Percentiles rank a stretch among this genome's conserved stretches.
These are phyloP conservation scores for Metarhizium sp. DNA, from an alignment of 2,329 filamentous ascomycete species.

Conservation along the genomic window DNA sequence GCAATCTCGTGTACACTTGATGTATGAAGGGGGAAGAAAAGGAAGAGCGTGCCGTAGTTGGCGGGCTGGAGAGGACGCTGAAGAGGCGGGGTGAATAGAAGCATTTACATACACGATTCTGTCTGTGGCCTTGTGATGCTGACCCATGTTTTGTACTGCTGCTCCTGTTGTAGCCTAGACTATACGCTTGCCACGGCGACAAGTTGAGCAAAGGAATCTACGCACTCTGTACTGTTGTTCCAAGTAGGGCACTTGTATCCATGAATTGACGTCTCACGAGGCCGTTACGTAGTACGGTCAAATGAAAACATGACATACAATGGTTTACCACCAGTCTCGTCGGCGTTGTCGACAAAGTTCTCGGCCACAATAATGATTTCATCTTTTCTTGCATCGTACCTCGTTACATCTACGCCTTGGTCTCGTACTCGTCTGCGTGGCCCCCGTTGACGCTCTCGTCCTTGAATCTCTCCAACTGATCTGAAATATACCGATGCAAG, in stretches of 20 bases:
- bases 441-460: conserved; percentile 16
- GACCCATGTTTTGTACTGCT: neutral
- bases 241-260: too few species aligned
- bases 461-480: conserved; percentile 66
- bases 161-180: neutral
- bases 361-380: too few species aligned
- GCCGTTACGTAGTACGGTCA: too few species aligned
- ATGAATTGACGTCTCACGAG: too few species aligned
- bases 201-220: too few species aligned
- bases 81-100: neutral
- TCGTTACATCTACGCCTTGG: conserved; percentile 19
- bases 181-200: too few species aligned
- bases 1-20: neutral
- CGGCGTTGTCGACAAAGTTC: too few species aligned
- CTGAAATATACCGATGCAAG: conserved; percentile 71
- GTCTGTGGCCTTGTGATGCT: neutral
- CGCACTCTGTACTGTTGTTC: too few species aligned
- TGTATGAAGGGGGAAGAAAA: neutral
- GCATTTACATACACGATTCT: neutral
- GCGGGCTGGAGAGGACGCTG: neutral
- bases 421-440: conserved; percentile 38
- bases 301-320: too few species aligned
- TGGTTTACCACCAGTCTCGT: too few species aligned
- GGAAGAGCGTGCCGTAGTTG: neutral
- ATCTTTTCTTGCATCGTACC: too few species aligned